These are phyloP conservation scores for Venturia carpophila DNA, from an alignment of 2,329 filamentous ascomycete species.

Conservation along the genomic window DNA sequence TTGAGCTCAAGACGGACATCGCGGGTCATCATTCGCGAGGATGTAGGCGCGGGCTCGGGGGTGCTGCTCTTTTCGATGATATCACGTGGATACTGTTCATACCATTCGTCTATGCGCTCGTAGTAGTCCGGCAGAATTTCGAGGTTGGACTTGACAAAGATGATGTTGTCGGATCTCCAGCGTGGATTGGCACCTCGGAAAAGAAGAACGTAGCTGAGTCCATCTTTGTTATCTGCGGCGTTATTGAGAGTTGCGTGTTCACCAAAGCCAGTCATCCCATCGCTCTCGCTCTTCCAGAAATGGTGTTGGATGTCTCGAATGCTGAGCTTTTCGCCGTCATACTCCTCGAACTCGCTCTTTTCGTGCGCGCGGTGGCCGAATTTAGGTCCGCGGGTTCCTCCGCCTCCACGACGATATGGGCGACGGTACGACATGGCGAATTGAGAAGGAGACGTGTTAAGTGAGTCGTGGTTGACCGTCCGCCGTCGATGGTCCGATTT, in stretches of 20 bases:
- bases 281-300: constrained; percentile 10
- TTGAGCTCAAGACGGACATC: constrained; percentile 10
- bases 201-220: constrained; percentile 24
- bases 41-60: background rate
- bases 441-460: background rate
- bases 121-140: constrained; percentile 23
- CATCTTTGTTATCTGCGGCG: constrained; percentile 21
- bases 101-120: constrained; percentile 4
- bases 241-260: constrained; percentile 20
- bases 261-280: constrained; percentile 1
- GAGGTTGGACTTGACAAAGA: constrained; percentile 28
- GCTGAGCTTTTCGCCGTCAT: background rate
- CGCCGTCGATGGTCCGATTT: background rate
- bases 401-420: constrained; percentile 6
- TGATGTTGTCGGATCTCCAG: constrained; percentile 24
- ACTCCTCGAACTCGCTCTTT: background rate
- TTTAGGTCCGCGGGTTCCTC: background rate
- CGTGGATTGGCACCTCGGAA: constrained; percentile 26
- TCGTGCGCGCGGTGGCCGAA: background rate
- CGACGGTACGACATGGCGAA: background rate
- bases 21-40: background rate
- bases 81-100: background rate
- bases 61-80: background rate
- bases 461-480: background rate
- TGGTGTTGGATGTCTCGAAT: constrained; percentile 17